Base-by-base conservation (phyloP, 768 basidiomycete species). In the Auriculariales sp. region DNA sequence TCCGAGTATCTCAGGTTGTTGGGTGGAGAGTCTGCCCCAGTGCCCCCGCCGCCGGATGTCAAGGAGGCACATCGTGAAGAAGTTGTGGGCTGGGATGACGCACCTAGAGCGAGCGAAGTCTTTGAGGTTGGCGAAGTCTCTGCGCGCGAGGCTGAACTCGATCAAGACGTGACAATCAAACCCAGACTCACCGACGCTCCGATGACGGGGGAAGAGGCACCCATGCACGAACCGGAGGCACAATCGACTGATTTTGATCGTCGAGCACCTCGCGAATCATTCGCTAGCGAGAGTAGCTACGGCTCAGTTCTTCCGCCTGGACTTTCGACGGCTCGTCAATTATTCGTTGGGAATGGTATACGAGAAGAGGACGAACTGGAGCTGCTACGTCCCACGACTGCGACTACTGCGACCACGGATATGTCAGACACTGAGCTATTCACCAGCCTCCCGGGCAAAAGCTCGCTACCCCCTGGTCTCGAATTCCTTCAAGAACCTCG, bases 1-100 rank as follows among this genome's bases (percentile, higher is more conserved):
- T 80, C 84, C 56, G 71, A 75, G 36, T 83, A 81, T 59, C 61
- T 86, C 36, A 76, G 71, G 62, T 70, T 77, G 68, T 66, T 75
- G 33, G 74, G 72, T 25, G 39, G 39, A 9, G 35, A 22, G 9
- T 19, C 31, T 7, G 31, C 31, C 31, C 9, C 31, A 15, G 19
- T 7, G 11, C 22, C 17, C 7, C 31, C 31, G 9, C 31, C 31
- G 7, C 9, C 31, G 7, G 31, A 7, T 32, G 31, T 15, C 3
- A 44, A 24, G 39, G 39, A 44, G 39, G 39, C 22, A 19, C n/a
- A 14, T 3, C n/a, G 39, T 10, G 39, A 44, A 25, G 39, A 44
- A 25, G 39, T 25, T 12, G 39, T 44, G 11, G 39, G n/a, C n/a
- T n/a, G 11, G 39, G 14, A 11, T 15, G 15, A 19, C 17, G 39